Evolutionary conservation across 1,139 yeast species (phyloP).

Genomic region (Hyphopichia wangnamkhiaoensis): DNA sequence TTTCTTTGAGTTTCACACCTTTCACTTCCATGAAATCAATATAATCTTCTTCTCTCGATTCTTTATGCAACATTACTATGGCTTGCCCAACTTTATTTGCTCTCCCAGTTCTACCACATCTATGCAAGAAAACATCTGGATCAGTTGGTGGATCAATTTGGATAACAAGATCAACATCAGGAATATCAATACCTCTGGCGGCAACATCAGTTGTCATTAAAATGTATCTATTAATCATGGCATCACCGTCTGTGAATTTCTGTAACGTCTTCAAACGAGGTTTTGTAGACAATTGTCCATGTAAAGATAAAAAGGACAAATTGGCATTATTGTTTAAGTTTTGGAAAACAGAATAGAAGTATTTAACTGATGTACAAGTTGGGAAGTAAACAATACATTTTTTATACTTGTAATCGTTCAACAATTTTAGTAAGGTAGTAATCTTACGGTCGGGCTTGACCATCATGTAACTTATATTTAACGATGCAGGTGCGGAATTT

Average conservation of each 20-base stretch:
- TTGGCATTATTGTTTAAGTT: constrained; percentile 20
- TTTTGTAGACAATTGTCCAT: constrained; percentile 79
- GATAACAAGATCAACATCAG: constrained; percentile 85
- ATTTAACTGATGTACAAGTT: constrained; percentile 81
- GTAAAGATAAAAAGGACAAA: constrained; percentile 65
- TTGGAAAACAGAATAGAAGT: constrained; percentile 63
- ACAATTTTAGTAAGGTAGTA: constrained; percentile 54
- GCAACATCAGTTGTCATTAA: constrained; percentile 85
- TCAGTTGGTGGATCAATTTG: constrained; percentile 93
- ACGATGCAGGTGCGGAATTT: constrained; percentile 57
- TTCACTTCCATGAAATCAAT: constrained; percentile 79
- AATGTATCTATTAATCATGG: constrained; percentile 50
- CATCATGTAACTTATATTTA: constrained; percentile 63
- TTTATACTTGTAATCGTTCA: constrained; percentile 57
- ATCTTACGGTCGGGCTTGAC: constrained; percentile 64
- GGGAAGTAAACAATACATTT: constrained; percentile 88
- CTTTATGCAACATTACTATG: constrained; percentile 65
- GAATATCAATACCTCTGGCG: constrained; percentile 91
- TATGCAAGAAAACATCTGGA: constrained; percentile 81
- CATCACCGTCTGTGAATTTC: constrained; percentile 52
- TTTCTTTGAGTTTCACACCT: constrained; percentile 54
- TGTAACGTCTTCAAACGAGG: constrained; percentile 73
- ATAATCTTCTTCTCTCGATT: constrained; percentile 75
- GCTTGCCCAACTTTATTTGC: constrained; percentile 85
- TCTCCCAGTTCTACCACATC: constrained; percentile 93